phyloP scores from a whole-genome alignment of 2,329 filamentous ascomycete species.

The Coniochaeta sp. region DNA sequence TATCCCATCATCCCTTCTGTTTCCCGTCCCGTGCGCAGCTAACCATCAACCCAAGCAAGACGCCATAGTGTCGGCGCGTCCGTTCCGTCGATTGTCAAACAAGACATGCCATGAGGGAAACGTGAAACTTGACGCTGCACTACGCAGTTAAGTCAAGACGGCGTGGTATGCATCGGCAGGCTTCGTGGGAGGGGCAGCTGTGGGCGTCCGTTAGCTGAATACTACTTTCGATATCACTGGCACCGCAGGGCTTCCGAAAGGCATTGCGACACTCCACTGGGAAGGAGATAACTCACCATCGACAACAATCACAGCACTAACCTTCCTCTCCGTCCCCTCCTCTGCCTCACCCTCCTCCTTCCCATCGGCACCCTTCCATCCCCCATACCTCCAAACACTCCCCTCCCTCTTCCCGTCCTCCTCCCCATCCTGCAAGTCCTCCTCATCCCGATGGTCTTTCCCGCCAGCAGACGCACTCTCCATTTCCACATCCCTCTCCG shows the following conservation, averaged over 20 bases:
- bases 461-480: too few relatives aligned
- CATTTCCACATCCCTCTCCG: conserved; percentile 1
- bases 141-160: neutral
- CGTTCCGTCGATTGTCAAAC: neutral
- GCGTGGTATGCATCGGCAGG: neutral
- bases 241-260: too few relatives aligned
- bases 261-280: too few relatives aligned
- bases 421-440: neutral
- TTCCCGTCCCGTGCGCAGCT: neutral
- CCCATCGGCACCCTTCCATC: too few relatives aligned
- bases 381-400: too few relatives aligned
- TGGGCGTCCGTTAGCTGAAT: neutral
- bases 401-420: neutral
- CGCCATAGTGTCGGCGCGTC: neutral
- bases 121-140: neutral
- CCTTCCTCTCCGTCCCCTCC: too few relatives aligned
- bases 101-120: neutral
- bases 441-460: too few relatives aligned
- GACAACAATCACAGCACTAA: neutral
- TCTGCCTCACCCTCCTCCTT: too few relatives aligned
- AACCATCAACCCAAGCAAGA: neutral
- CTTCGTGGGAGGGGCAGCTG: neutral
- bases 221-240: too few relatives aligned
- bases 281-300: neutral
- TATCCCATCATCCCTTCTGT: neutral